Evolutionary conservation across 2,329 filamentous ascomycete species (phyloP), one percentile per base, ranked within the genome.

Genomic region (Sphaerulina populicola): DNA sequence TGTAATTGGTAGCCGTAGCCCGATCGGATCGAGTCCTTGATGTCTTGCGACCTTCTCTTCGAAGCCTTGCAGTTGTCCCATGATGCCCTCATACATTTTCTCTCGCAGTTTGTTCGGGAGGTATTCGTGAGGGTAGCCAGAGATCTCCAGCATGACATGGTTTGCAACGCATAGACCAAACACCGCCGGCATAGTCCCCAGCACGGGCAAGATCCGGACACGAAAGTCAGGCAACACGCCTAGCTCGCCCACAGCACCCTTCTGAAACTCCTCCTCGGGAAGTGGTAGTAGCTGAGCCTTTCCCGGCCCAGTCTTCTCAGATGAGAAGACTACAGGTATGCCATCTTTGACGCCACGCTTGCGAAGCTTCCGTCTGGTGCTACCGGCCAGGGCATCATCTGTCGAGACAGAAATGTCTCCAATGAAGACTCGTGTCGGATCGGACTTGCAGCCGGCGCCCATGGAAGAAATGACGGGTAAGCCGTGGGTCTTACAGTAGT

Each of bases 181-280:
- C 0, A 97, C 84, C 2, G 93, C 91, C 0, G 93, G 93, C 90
- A 98, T 96, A 0, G 93, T 98, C 0, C 93, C 93, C 2, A 98
- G 73, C 0, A 98, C 93, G 0, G 93, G 93, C 7, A 98, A 71
- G 51, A 98, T 98, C n/a, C 93, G 79, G 8, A 95, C 88, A 21
- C 93, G 79, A 68, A 98, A 98, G 66, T 95, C 90, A 1, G 90
- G 86, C 45, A 98, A 77, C 0, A 94, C 87, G 39, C 89, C 86
- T 0, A 97, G 76, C 59, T 96, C 90, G 23, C 85, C 84, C 0
- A 97, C 88, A 14, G 82, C 76, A 14, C 93, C 93, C 69, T 93
- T 94, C 43, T 80, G 70, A 63, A 89, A 93, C 66, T 97, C 90
- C 44, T 93, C 88, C 54, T 95, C 89, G 0, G 87, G 77, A 0